Conservation (phyloP, 768 basidiomycete genomes). For the Auriculariales sp. region DNA sequence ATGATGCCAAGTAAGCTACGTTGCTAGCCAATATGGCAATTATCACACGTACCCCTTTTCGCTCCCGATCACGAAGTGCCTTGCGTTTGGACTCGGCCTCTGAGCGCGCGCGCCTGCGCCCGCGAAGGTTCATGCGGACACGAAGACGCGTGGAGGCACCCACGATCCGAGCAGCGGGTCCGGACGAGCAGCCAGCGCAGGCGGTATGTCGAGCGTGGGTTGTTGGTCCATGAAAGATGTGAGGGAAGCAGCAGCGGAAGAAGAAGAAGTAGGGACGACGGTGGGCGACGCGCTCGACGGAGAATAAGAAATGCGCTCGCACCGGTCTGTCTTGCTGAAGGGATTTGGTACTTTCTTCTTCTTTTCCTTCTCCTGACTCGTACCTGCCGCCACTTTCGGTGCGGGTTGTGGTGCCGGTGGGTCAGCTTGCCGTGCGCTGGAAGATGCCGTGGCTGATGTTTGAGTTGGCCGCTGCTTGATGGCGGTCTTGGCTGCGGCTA, state of each 20-base stretch:
- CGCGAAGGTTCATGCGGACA: constrained; percentile 3
- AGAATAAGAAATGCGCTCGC: constrained; percentile 20
- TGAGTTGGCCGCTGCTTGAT: neutral
- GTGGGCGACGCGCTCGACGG: constrained; percentile 41
- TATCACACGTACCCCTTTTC: neutral
- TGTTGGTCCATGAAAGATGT: no score
- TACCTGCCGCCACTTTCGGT: no score
- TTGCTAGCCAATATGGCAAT: neutral
- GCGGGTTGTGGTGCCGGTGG: constrained; percentile 1
- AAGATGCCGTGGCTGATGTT: constrained; percentile 5
- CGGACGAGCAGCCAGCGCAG: neutral
- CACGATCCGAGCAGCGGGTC: neutral
- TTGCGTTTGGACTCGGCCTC: neutral
- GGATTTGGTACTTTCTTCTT: constrained; percentile 13
- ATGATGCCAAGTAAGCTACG: neutral
- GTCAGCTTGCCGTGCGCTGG: no score
- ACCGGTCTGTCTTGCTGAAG: constrained; percentile 48
- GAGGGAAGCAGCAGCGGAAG: constrained; percentile 13
- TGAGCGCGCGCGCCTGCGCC: neutral
- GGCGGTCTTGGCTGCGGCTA: constrained; percentile 9
- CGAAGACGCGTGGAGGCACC: constrained; percentile 1
- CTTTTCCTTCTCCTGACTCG: no score
- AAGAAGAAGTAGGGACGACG: constrained; percentile 27
- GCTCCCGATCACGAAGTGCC: neutral
- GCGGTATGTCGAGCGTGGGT: no score